phyloP scores from a whole-genome alignment of 164 flowering plant genomes.

The Malania oleifera region DNA sequence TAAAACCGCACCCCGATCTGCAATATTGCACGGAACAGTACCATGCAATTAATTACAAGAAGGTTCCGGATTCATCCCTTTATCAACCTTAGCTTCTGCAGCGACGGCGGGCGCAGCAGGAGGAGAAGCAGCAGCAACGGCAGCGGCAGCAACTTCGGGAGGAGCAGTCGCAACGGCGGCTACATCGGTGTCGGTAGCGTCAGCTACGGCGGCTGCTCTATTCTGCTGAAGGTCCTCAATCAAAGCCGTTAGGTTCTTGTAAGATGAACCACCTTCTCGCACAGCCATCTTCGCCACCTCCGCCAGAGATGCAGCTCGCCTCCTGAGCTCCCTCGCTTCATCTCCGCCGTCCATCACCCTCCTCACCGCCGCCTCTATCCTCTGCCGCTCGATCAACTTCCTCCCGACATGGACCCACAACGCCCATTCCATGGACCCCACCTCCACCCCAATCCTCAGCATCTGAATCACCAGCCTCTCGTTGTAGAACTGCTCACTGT shows the following conservation, averaged over 20 bases:
- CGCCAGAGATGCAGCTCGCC: neutral
- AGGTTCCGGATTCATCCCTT: too few species aligned
- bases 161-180: too few species aligned
- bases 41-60: too few species aligned
- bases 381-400: conserved; percentile 1
- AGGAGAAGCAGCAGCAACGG: too few species aligned
- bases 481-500: conserved; percentile 19
- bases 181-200: too few species aligned
- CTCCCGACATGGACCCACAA: conserved; percentile 8
- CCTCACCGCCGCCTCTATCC: conserved; percentile 3
- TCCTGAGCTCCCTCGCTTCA: conserved; percentile 13
- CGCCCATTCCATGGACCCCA: conserved; percentile 9
- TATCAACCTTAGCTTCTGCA: too few species aligned
- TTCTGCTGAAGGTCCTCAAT: too few species aligned
- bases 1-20: too few species aligned
- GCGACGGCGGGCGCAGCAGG: too few species aligned
- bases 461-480: conserved; percentile 18
- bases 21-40: too few species aligned
- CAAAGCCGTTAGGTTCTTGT: conserved; percentile 6
- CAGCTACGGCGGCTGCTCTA: too few species aligned
- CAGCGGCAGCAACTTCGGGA: too few species aligned
- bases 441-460: conserved; percentile 7
- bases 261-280: conserved; percentile 14
- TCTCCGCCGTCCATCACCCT: conserved; percentile 5
- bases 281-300: conserved; percentile 13